A percentile compares a stretch with the other conserved stretches of the same genome.
phyloP scores from a whole-genome alignment of 2,329 filamentous ascomycete species.

The Penicillium hesseltinei region DNA sequence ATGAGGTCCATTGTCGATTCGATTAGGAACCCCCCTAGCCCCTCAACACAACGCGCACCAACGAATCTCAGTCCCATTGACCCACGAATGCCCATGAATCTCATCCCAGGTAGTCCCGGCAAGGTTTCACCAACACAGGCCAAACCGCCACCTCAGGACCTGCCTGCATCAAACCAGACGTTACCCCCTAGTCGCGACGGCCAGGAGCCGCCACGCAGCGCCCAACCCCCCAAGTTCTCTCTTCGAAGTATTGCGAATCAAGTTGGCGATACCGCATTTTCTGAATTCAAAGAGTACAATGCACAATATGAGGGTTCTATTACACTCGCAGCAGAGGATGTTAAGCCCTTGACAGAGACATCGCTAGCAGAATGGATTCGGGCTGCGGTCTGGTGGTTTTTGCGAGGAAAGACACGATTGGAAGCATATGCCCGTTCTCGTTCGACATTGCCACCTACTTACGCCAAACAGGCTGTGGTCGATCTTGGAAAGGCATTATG shows the following conservation, averaged over 20 bases:
- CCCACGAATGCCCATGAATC: constrained; percentile 23
- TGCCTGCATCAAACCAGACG: constrained; percentile 15
- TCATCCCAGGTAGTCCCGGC: constrained; percentile 23
- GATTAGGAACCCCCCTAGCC: constrained; percentile 29
- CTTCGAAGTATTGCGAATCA: constrained; percentile 41
- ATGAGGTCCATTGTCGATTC: constrained; percentile 26
- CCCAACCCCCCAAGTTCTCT: constrained; percentile 34
- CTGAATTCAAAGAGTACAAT: constrained; percentile 68
- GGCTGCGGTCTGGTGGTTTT: constrained; percentile 83
- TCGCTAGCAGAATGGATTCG: constrained; percentile 67
- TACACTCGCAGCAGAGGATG: constrained; percentile 70
- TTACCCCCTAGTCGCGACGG: constrained; percentile 12
- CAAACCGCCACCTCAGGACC: constrained; percentile 8
- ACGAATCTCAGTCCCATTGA: constrained; percentile 27
- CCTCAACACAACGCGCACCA: constrained; percentile 15
- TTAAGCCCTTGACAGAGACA: constrained; percentile 63
- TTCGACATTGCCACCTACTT: constrained; percentile 43
- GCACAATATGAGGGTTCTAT: constrained; percentile 75
- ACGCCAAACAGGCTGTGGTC: constrained; percentile 71
- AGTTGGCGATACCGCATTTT: constrained; percentile 64
- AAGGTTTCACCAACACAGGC: constrained; percentile 12
- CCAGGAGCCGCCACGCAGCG: constrained; percentile 18
- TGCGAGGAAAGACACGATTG: constrained; percentile 73
- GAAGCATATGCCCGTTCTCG: constrained; percentile 69
- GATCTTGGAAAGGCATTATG: constrained; percentile 84